phyloP scores from a whole-genome alignment of 805 yeast genomes.

The Pichia insulana region DNA sequence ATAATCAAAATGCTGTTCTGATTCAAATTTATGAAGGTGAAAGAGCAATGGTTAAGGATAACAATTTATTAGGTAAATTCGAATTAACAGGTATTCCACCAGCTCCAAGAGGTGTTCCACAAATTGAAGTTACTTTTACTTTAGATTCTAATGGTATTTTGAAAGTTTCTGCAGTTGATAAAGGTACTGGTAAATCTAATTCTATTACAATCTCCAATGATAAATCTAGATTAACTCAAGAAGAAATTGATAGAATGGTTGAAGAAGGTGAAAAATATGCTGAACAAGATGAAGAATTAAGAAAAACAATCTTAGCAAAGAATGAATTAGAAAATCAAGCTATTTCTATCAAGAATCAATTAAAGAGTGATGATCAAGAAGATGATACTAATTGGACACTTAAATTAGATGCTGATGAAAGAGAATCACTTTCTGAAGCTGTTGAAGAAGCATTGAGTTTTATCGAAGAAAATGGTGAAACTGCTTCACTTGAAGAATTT shows the following conservation, averaged over 20 bases:
- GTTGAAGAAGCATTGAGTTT: conserved; percentile 61
- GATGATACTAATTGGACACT: conserved; percentile 57
- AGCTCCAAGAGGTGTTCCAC: conserved; percentile 89
- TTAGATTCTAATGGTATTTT: conserved; percentile 82
- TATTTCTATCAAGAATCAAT: conserved; percentile 66
- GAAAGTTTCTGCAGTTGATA: conserved; percentile 81
- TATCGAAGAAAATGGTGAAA: conserved; percentile 68
- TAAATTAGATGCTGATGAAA: conserved; percentile 82
- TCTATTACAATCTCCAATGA: conserved; percentile 88
- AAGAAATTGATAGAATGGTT: conserved; percentile 95
- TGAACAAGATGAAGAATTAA: conserved; percentile 78
- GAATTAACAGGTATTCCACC: conserved; percentile 84
- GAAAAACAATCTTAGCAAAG: conserved; percentile 81
- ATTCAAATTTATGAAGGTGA: conserved; percentile 96
- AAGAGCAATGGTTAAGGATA: conserved; percentile 89
- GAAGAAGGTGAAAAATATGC: conserved; percentile 94
- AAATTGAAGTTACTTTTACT: conserved; percentile 83
- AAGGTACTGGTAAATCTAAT: conserved; percentile 89
- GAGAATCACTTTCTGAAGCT: conserved; percentile 81
- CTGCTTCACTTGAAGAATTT: conserved; percentile 87
- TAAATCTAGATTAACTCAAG: conserved; percentile 88
- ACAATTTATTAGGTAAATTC: conserved; percentile 80
- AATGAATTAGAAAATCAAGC: conserved; percentile 85
- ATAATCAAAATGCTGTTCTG: conserved; percentile 91
- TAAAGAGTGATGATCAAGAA: conserved; percentile 9